phyloP scores from a whole-genome alignment of 345 rosid species.

The Bruguiera gymnorhiza region DNA sequence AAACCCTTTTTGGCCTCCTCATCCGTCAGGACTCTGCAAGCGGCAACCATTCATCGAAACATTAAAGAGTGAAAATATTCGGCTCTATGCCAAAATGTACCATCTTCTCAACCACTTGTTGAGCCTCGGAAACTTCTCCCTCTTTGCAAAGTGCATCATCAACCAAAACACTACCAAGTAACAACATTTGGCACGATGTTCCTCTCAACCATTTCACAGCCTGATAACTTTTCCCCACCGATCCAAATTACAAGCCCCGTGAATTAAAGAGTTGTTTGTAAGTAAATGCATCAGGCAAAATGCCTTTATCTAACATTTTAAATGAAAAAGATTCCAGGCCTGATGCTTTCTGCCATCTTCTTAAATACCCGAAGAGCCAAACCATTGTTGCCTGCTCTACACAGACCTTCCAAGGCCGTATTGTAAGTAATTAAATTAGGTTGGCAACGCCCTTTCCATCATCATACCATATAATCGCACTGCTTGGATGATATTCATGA shows the following conservation, averaged over 20 bases:
- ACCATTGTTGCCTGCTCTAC: background rate
- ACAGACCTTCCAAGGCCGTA: background rate
- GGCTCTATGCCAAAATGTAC: background rate
- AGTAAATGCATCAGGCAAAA: no score
- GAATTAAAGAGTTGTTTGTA: no score
- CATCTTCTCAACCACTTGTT: background rate
- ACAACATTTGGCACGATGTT: background rate
- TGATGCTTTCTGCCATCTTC: background rate
- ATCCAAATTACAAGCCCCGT: no score
- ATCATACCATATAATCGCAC: no score
- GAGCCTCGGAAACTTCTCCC: conserved; percentile 3
- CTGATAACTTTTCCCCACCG: no score
- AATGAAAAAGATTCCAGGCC: no score
- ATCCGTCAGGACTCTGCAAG: background rate
- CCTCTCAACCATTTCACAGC: no score
- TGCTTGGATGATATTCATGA: no score
- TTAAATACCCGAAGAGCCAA: background rate
- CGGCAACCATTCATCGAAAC: background rate
- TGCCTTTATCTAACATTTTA: no score
- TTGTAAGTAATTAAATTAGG: background rate
- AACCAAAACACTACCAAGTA: background rate
- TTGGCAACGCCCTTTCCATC: background rate
- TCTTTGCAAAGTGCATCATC: conserved; percentile 12
- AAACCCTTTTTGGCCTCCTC: background rate
- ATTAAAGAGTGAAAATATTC: background rate